Base-by-base conservation (phyloP, 176 grass and related monocot species). In the Pontederia crassipes region DNA sequence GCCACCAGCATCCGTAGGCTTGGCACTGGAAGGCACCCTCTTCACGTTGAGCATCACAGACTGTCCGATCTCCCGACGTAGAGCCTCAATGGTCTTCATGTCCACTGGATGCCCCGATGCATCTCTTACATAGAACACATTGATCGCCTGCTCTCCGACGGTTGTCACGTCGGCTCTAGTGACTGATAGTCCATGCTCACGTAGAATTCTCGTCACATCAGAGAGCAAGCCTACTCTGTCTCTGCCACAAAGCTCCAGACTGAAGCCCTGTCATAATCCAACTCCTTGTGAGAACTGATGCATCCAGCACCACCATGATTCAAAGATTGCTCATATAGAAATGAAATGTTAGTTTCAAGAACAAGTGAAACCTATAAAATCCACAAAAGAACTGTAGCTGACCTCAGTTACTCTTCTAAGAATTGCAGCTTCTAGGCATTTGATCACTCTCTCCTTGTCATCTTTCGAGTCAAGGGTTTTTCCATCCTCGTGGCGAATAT, bases 351-450 rank as follows among this genome's bases (percentile, higher is more conserved):
- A 40, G 32, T 40, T 40, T 40, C 20, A 40, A 40, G 32, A 40
- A 40, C 6, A 40, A 4, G 32, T 3, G 32, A 40, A 40, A 40
- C 2, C 32, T 26, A 64, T 7, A 12, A 49, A 3, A 8, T 16
- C 8, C 11, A 4, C 5, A 54, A 18, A 24, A 35, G 52, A 18
- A 9, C 49, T 75, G 10, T 4, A 12, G 14, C 12, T 74, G 60
- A 91, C 93, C 93, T 97, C 93, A 60, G 79, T 88, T 62, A 97
- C 87, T 74, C 93, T 79, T 85, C 93, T 91, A n/a, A 81, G 71
- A 46, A 97, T 86, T 10, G 93, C 93, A 0, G 93, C 93, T 72
- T 97, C 87, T 15, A 97, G 78, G 67, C 87, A 91, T 63, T 82
- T 97, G 79, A 81, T 85, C 69, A 88, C 84, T 64, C 68, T 85